Evolutionary conservation across 306 rosid genomes (phyloP), one percentile per base, ranked within the genome.

Genomic region (Abrus precatorius): DNA sequence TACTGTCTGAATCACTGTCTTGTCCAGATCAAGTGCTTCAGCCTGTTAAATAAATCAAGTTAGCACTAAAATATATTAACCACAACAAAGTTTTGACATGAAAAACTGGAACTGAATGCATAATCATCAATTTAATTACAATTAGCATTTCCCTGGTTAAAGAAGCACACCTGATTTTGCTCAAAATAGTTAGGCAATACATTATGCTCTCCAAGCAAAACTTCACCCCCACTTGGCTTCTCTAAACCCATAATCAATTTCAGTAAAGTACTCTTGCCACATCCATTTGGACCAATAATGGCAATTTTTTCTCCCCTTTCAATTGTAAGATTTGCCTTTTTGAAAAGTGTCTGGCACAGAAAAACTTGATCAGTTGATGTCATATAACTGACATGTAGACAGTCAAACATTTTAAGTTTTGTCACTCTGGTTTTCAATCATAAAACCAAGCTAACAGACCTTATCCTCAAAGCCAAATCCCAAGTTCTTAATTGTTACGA

Each of bases 261-360:
- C 76, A 95, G 92, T 91, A 95, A 88, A 52, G 97, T 89, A 87
- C 99, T 95, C 85, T 95, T 95, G 87, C 99, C 99, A 84, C 99
- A 93, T 75, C 99, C 99, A 90, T 95, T 95, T 74, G 98, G 98
- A 72, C 99, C 99, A 86, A 95, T 77, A 68, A 95, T 89, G 79
- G 99, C 97, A 86, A 95, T 82, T 82, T 95, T 95, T 87, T 95
- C 99, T 68, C 99, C 99, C 88, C 84, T 90, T 89, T 95, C 90
- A 86, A 95, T 90, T 30, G 89, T 76, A 79, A 95, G 98, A 85
- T 90, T 95, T 80, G 99, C 99, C 85, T 82, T 88, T 44, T 85
- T 86, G 84, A 95, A 90, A 50, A 95, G 94, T 77, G 76, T 77
- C 99, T 95, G 88, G 75, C 68, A 84, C 75, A 80, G 65, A 81